Base-by-base conservation (phyloP, 2,329 filamentous ascomycete species). In the Aspergillus bombycis region DNA sequence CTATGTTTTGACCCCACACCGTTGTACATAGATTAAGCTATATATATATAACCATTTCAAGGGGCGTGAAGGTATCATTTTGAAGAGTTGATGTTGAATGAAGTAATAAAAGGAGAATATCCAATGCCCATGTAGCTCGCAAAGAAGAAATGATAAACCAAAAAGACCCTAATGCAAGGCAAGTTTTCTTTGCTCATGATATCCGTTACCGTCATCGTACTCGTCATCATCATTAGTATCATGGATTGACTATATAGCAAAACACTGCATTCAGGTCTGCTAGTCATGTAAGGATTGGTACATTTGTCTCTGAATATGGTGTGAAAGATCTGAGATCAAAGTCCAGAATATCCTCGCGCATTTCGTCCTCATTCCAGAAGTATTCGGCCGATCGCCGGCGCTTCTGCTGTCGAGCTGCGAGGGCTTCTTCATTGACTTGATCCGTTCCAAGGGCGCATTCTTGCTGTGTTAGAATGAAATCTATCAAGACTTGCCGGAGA, bases 361-460 rank as follows among this genome's bases (percentile, higher is more conserved):
- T 69, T 53, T 69, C 68, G 32, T 70, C 68, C 58, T 75, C 73
- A 36, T 74, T 66, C 71, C 71, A 74, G 23, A 73, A 65, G 58
- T 69, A 68, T 10, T 60, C 63, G 23, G 63, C 50, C 11, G 57
- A 32, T n/a, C 60, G 58, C 7, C 54, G 54, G 32, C 63, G 62
- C 56, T 62, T 68, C 19, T 61, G 66, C 26, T 69, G 65, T 30
- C 71, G 70, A n/a, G 73, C 70, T n/a, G 62, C 32, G 7, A 72
- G 55, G 23, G 71, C 71, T 11, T 63, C 62, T 48, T 67, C 62
- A 21, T 69, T 66, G 48, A 75, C 61, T 16, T 59, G 53, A 16
- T 69, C 62, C 5, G 67, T 68, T 6, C 72, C 71, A 36, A 75
- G 65, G 6, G 71, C 72, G 58, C 74, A 75, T 36, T 73, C 71